A percentile compares a stretch with the other conserved stretches of the same genome.
Evolutionary conservation across 495 filamentous ascomycete genomes (phyloP).

Genomic region (Penicillium macrosclerotiorum): DNA sequence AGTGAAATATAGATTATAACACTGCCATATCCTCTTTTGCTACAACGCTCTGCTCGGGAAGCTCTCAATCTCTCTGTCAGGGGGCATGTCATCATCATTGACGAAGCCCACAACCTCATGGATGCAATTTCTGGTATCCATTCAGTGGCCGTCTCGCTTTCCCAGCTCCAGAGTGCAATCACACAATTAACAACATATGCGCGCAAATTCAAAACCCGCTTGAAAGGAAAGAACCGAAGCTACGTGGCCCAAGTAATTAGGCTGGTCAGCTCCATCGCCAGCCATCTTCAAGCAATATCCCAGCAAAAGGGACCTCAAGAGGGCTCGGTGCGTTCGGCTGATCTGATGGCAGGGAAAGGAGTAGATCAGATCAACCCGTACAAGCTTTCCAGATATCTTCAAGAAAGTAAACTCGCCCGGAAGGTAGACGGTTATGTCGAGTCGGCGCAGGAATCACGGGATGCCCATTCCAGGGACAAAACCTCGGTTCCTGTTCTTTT

Average conservation of each 20-base stretch:
- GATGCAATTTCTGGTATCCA: constrained; percentile 88
- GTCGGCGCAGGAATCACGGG: constrained; percentile 50
- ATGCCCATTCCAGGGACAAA: constrained; percentile 22
- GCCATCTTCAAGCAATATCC: constrained; percentile 51
- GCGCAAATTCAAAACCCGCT: constrained; percentile 78
- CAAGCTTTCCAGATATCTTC: constrained; percentile 81
- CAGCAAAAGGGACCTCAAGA: constrained; percentile 52
- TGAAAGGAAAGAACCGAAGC: constrained; percentile 89
- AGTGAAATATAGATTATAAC: constrained; percentile 91
- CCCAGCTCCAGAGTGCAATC: constrained; percentile 68
- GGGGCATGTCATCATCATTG: constrained; percentile 86
- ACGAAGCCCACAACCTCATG: constrained; percentile 98
- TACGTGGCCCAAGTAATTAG: constrained; percentile 86
- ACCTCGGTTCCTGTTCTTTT: constrained; percentile 72
- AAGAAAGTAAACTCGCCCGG: constrained; percentile 88
- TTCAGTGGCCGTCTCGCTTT: constrained; percentile 70
- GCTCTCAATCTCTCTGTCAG: constrained; percentile 83
- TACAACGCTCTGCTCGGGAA: constrained; percentile 87
- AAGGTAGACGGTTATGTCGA: constrained; percentile 88
- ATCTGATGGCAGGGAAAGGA: constrained; percentile 77
- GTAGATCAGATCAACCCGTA: constrained; percentile 95
- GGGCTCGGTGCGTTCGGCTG: constrained; percentile 63
- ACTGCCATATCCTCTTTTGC: constrained; percentile 84
- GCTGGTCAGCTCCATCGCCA: constrained; percentile 71
- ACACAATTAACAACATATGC: constrained; percentile 78